These are phyloP conservation scores for Asterophora lycoperdoides DNA, from an alignment of 768 basidiomycete genomes.

Conservation along the genomic window DNA sequence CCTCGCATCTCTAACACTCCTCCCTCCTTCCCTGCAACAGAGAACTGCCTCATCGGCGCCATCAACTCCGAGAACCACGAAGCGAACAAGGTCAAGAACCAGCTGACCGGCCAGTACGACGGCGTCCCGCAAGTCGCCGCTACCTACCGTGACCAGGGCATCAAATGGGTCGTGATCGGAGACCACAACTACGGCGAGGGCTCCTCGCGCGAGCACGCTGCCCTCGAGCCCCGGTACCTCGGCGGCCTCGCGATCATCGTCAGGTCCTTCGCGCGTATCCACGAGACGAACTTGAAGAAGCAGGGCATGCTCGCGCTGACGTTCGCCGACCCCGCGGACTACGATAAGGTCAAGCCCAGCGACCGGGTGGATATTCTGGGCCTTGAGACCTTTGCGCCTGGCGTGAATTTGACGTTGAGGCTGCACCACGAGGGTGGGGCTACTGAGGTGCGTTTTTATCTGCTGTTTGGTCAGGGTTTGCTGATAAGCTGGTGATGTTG, in stretches of 20 bases:
- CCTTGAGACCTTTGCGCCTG: constrained; percentile 83
- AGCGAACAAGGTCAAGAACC: constrained; percentile 94
- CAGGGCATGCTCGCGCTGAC: constrained; percentile 98
- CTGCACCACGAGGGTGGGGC: constrained; percentile 81
- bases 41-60: constrained; percentile 97
- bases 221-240: constrained; percentile 92
- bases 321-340: constrained; percentile 88
- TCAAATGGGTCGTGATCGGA: constrained; percentile 98
- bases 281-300: constrained; percentile 99
- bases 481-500: neutral
- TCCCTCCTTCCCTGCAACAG: constrained; percentile 30
- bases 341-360: constrained; percentile 83
- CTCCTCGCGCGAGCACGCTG: constrained; percentile 97
- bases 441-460: constrained; percentile 54
- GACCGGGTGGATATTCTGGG: constrained; percentile 91
- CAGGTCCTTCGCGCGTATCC: constrained; percentile 96
- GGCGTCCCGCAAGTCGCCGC: constrained; percentile 84
- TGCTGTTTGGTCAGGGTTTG: too few species aligned
- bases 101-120: constrained; percentile 79
- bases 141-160: constrained; percentile 81
- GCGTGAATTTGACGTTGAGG: constrained; percentile 82
- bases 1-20: neutral
- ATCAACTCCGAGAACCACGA: constrained; percentile 94
- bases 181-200: constrained; percentile 97
- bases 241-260: constrained; percentile 95